Base-by-base conservation (phyloP, 768 basidiomycete species). In the Ephemerocybe angulata region DNA sequence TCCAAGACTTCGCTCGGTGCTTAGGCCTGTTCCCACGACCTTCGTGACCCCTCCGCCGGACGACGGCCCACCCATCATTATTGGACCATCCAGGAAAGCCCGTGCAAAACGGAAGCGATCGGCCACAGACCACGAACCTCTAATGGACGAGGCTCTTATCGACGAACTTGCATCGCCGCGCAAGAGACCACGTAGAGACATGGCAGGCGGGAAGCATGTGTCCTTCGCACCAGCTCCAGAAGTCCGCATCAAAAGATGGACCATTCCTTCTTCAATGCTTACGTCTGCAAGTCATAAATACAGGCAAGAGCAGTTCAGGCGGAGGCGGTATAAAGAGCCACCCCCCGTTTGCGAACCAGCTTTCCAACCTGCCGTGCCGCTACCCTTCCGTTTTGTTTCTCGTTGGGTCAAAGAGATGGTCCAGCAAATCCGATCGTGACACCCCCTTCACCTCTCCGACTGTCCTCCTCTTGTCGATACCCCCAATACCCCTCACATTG, bases 211-310 rank as follows among this genome's bases (percentile, higher is more conserved):
- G 8, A 50, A 30, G 21, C 48, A 35, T 22, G 48, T 50, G 7
- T 50, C 48, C 29, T 50, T 50, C 48, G 48, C 48, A 11, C 48
- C 48, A 6, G 48, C 48, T 15, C 48, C 48, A 4, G 48, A 50
- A 27, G 48, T 50, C 3, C 31, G 22, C 48, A 27, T 50, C 30
- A 50, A 50, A 31, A 50, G 29, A n/a, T 50, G 35, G 7, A 50
- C 48, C n/a, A 50, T 50, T 11, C 48, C 48, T 21, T 31, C 48
- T 7, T n/a, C 31, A 29, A 13, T 50, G 19, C 21, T 50, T 7
- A 33, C 30, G 17, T n/a, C 38, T 19, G 38, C 27, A 33, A 35
- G 19, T 15, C 21, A 33, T 4, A 33, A 50, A 31, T 29, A 29
- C 29, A 8, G 30, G 19, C 15, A 30, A 3, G 30, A 31, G 15